A percentile compares a stretch with the other conserved stretches of the same genome.
phyloP scores from a whole-genome alignment of 2,329 filamentous ascomycete species.

The Fusarium gaditjirri region DNA sequence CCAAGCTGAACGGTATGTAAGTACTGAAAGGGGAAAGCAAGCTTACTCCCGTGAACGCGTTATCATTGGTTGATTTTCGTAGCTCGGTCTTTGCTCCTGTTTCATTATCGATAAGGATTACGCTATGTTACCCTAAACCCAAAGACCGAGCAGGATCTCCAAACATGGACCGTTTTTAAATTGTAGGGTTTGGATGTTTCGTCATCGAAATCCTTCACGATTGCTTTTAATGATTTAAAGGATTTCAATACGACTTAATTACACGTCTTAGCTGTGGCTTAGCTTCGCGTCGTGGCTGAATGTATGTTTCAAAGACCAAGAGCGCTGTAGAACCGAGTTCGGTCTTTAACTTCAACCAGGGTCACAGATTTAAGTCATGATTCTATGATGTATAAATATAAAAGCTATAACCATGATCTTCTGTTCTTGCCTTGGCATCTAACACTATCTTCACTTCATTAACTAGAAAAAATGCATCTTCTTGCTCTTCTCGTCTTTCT shows the following conservation, averaged over 20 bases:
- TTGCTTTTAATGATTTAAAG: accelerated
- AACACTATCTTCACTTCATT: accelerated
- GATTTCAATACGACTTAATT: accelerated
- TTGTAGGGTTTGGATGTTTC: not conserved
- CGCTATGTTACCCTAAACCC: not conserved
- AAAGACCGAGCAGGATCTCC: not conserved
- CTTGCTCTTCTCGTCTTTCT: not conserved
- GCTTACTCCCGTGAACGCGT: not conserved
- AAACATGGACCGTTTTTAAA: accelerated
- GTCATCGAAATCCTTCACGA: accelerated
- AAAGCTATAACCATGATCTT: accelerated
- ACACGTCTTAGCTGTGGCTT: accelerated
- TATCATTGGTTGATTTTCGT: accelerated
- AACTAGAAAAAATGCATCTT: not conserved
- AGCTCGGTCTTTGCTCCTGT: not conserved
- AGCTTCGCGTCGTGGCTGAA: not conserved
- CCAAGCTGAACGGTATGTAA: not conserved
- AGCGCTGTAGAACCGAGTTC: accelerated
- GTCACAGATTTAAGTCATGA: accelerated
- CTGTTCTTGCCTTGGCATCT: not conserved
- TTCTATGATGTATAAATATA: accelerated
- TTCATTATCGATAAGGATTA: not conserved
- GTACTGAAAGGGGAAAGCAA: not conserved
- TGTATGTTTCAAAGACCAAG: accelerated
- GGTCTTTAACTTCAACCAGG: accelerated